Base-by-base conservation (phyloP, 495 filamentous ascomycete species). In the Neurospora pannonica region DNA sequence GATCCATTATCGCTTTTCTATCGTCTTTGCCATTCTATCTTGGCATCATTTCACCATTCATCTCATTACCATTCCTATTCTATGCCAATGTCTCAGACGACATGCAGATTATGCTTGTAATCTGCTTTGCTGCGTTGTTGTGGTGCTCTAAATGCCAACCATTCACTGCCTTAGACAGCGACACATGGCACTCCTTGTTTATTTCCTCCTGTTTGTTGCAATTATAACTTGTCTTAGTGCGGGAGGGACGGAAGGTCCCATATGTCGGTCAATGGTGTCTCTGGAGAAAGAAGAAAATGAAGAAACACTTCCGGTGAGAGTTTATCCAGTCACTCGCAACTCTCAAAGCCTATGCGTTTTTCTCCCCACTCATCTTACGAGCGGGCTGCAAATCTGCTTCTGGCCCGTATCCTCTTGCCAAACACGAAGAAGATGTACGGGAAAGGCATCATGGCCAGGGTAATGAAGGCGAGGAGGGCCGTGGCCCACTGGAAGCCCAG, bases 401-500 rank as follows among this genome's bases (percentile, higher is more conserved):
- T 84, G 24, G 80, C 81, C 60, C 89, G 85, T 72, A 89, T 83
- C 71, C 76, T 80, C 78, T 90, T 87, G 28, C 90, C 91, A 72
- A 89, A 91, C 67, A 81, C 83, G 80, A 90, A 92, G 78, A 93
- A 92, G 19, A 92, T 74, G 76, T 91, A 92, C 75, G 91, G 91
- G 70, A 92, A 91, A 28, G 92, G 92, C 76, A 89, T 81, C 88
- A 94, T 90, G 70, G 82, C 83, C 38, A 94, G 79, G 4, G 90
- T 91, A n/a, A 94, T 78, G 77, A 93, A 92, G 6, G 86, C 92
- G 31, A 94, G 79, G 43, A 93, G 81, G 4, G 87, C 88, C 3
- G 90, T 90, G 13, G 91, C 92, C 92, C 92, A 94, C 76, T 93
- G 90, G 74, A 87, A 91, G 15, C 90, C 91, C 13, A 94, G 84